Evolutionary conservation across 208 protist species (phyloP).

Genomic region (Acanthamoeba lenticulata): DNA sequence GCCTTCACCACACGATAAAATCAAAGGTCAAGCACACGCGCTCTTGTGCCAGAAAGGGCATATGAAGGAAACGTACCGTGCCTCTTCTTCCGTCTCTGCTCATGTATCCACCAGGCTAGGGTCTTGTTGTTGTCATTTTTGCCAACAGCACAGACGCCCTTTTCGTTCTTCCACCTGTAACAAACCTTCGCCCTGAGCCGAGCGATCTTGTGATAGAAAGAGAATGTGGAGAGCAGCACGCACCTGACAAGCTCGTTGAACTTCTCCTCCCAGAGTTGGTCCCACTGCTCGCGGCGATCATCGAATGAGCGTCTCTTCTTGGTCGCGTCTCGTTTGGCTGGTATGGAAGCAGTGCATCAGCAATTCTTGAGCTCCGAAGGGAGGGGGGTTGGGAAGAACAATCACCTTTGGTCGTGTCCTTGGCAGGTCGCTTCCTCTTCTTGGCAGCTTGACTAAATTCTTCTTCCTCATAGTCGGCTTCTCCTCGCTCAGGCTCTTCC

Average conservation of each 20-base stretch:
- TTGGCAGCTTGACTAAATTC: neutral
- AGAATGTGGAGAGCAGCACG: neutral
- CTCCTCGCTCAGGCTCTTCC: neutral
- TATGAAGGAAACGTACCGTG: neutral
- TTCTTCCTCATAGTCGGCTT: neutral
- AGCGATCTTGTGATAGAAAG: neutral
- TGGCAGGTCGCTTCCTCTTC: neutral
- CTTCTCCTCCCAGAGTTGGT: constrained; percentile 55
- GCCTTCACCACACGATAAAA: neutral
- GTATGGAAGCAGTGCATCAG: neutral
- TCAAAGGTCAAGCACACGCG: neutral
- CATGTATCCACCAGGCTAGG: constrained; percentile 44
- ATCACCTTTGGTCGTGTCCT: neutral
- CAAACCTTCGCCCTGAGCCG: too few species aligned
- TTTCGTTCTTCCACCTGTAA: constrained; percentile 32
- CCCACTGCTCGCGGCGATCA: constrained; percentile 12
- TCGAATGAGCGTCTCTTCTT: constrained; percentile 25
- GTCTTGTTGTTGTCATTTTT: constrained; percentile 59
- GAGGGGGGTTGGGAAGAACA: neutral
- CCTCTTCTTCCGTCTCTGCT: constrained; percentile 35
- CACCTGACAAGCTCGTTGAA: constrained; percentile 53
- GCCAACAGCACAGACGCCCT: neutral
- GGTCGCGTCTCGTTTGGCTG: neutral
- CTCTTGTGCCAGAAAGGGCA: neutral
- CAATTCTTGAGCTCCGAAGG: too few species aligned